A percentile compares a stretch with the other conserved stretches of the same genome.
phyloP scores from a whole-genome alignment of 495 filamentous ascomycete species.

The Aspergillus ostianus region DNA sequence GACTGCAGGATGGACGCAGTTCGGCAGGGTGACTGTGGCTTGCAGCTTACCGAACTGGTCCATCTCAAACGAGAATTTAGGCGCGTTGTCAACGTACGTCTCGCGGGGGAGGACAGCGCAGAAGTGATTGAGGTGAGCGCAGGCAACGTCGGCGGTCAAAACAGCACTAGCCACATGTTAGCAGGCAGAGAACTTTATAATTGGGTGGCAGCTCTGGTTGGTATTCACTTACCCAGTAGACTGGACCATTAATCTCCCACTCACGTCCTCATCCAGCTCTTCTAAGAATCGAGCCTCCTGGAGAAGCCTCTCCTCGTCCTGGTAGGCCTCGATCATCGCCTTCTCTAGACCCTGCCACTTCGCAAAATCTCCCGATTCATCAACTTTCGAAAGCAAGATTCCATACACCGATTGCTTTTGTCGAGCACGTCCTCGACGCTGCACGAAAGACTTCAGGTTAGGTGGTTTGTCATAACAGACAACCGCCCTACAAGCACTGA shows the following conservation, averaged over 20 bases:
- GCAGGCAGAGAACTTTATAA: not conserved
- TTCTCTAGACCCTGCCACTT: slow-evolving; percentile 65
- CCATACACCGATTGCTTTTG: slow-evolving; percentile 68
- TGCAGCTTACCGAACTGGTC: slow-evolving; percentile 14
- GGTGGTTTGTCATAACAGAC: slow-evolving; percentile 77
- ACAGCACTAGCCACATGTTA: slow-evolving; percentile 56
- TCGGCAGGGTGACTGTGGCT: slow-evolving; percentile 64
- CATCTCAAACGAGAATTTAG: slow-evolving; percentile 46
- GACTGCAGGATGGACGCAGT: slow-evolving; percentile 62
- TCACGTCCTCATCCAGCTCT: slow-evolving; percentile 41
- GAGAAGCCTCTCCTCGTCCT: slow-evolving; percentile 62
- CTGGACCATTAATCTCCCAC: slow-evolving; percentile 44
- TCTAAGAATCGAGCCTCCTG: slow-evolving; percentile 51
- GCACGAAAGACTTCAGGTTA: slow-evolving; percentile 84
- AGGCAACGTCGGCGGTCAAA: slow-evolving; percentile 69
- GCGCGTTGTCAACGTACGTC: slow-evolving; percentile 53
- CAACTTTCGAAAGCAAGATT: slow-evolving; percentile 53
- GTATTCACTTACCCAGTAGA: slow-evolving; percentile 48
- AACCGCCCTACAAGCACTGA: slow-evolving; percentile 80
- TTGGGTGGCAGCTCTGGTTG: not conserved
- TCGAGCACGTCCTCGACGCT: slow-evolving; percentile 81
- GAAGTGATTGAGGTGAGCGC: slow-evolving; percentile 79
- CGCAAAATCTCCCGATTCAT: slow-evolving; percentile 33
- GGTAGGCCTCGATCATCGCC: slow-evolving; percentile 71
- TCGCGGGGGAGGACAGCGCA: slow-evolving; percentile 60